Percentiles rank a stretch among this genome's conserved stretches.
These are phyloP conservation scores for Sequoia sempervirens DNA, from an alignment of 75 land plant genomes.

Conservation along the genomic window DNA sequence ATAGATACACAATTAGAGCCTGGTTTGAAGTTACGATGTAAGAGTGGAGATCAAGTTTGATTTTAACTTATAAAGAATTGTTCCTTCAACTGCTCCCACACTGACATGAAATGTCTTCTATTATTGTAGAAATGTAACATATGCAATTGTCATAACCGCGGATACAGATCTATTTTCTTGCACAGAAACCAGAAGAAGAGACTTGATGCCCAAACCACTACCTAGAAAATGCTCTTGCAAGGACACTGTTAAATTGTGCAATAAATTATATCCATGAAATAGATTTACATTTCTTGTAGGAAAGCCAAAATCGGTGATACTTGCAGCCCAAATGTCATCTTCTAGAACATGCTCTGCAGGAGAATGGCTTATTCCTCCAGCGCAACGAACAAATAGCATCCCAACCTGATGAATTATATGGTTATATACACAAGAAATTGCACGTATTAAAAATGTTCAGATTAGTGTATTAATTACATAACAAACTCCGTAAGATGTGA, in stretches of 20 bases:
- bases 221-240: constrained; percentile 70
- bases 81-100: not conserved
- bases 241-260: constrained; percentile 47
- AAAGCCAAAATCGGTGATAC: constrained; percentile 69
- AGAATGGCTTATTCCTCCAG: constrained; percentile 93
- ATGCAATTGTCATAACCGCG: not conserved
- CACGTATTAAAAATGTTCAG: not conserved
- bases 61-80: not conserved
- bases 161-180: not conserved
- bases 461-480: not conserved
- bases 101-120: not conserved
- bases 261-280: not conserved
- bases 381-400: constrained; percentile 93
- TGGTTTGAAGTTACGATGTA: not conserved
- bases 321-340: constrained; percentile 90
- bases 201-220: constrained; percentile 81
- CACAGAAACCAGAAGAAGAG: constrained; percentile 56
- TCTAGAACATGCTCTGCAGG: constrained; percentile 87
- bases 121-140: not conserved
- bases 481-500: constrained; percentile 78
- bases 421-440: constrained; percentile 2
- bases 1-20: not conserved
- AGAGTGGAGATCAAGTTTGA: not conserved
- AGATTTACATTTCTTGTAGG: constrained; percentile 17
- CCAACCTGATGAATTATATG: constrained; percentile 51